Base-by-base conservation (phyloP, 169 alveolate genomes). In the Plasmodium adleri region DNA sequence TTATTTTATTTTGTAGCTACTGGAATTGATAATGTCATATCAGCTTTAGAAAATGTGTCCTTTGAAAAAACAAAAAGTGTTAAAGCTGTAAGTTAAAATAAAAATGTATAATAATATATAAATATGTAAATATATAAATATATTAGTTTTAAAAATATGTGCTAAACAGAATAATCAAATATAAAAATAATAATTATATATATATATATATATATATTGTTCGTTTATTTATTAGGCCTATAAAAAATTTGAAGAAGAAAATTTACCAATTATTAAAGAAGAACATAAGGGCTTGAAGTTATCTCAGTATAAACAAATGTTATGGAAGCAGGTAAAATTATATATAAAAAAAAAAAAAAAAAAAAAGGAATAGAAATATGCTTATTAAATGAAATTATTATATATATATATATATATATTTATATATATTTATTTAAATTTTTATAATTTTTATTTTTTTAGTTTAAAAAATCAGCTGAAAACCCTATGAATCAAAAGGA, bases 241-340 rank as follows among this genome's bases (percentile, higher is more conserved):
- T 89, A 91, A 88, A 76, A 91, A 88, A 58, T 94, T 68, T 60
- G 94, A 88, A 63, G 95, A 86, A 67, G 88, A 93, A 47, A 94
- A 88, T 88, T 88, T 94, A 92, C 94, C 94, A 1, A 93, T 92
- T 68, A 72, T 94, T 54, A 92, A 92, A 89, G 92, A 56, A 24
- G 92, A 94, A 85, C 85, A 94, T 73, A 94, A 94, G 28, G 93
- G 92, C 32, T 88, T 94, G 43, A 94, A 94, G 63, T 70, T 86
- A 56, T 94, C 96, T 15, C 96, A 94, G 80, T 94, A 87, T 83
- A 94, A 94, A 91, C 95, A 94, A 64, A 94, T 94, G 88, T 80
- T 94, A 8, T 92, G 91, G 93, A 94, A 94, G 72, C 92, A 87
- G 88, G 96, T 94, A 74, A 59, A 20, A 0, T 15, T 22, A 58